Base-by-base conservation (phyloP, 768 basidiomycete genomes). In the Suillus subluteus region DNA sequence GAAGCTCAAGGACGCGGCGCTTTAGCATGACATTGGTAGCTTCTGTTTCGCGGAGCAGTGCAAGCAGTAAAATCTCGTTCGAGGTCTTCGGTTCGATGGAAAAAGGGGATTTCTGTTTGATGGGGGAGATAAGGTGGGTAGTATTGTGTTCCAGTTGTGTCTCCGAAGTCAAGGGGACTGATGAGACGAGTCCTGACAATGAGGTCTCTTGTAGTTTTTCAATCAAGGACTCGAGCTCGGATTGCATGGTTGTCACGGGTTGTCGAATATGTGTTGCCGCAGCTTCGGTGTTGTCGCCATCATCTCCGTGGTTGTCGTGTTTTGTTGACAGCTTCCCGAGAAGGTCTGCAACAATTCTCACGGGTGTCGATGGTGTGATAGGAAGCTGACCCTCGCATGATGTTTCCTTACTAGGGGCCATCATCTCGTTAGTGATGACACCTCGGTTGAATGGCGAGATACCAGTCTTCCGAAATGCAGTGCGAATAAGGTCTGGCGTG, bases 381-480 rank as follows among this genome's bases (percentile, higher is more conserved):
- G 58, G 58, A 58, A 58, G 58, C 21, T 58, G 58, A n/a, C 35
- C 35, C 40, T 58, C 5, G 21, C 40, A 46, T 50, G 67, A 62
- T 7, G 48, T 62, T 46, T 69, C 32, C 6, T 67, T 11, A 35
- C 66, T 69, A 11, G 63, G 9, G 68, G 35, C 64, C 66, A 69
- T 67, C 64, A 65, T 69, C 4, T 65, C 21, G 0, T 54, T 15
- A 2, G 32, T 65, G 0, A 69, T 16, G 6, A 67, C 48, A 58
- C 30, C 21, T 2, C 55, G 26, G 54, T 69, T 54, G 9, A 58
- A 72, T 62, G 78, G 78, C 41, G 62, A 69, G 6, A 79, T 67
- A 1, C 75, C 78, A 11, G 78, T 79, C 32, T 68, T 71, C 16
- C 32, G 21, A 61, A 79, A 79, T 41, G 76, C 73, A 1, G 69